phyloP scores from a whole-genome alignment of 2,329 filamentous ascomycete species.

The Microsporum ferrugineum region DNA sequence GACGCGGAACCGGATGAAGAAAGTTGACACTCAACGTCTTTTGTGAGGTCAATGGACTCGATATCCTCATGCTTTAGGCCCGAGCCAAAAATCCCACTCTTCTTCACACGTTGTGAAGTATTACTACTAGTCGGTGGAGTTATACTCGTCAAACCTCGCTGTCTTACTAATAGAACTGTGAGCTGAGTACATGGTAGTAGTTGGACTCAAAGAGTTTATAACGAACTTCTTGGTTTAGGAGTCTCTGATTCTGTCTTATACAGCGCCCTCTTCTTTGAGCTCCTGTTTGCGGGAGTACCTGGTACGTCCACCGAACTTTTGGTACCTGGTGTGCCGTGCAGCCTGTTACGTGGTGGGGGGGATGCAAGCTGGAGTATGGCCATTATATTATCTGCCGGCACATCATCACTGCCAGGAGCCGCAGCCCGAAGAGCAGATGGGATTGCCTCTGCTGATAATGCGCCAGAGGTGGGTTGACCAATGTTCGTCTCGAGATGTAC shows the following conservation, averaged over 20 bases:
- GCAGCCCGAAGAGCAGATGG: neutral
- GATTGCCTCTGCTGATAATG: neutral
- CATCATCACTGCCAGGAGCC: conserved; percentile 12
- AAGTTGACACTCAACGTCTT: conserved; percentile 19
- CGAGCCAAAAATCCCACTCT: neutral
- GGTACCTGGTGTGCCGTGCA: conserved; percentile 7
- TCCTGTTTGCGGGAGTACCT: neutral
- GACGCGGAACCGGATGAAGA: conserved; percentile 31
- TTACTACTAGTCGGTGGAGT: conserved; percentile 9
- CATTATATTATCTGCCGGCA: conserved; percentile 28
- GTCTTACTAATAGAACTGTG: neutral
- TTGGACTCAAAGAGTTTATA: neutral
- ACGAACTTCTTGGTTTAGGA: neutral
- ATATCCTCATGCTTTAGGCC: conserved; percentile 20
- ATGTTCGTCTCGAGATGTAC: neutral
- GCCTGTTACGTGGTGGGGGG: conserved; percentile 18
- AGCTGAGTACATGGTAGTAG: neutral
- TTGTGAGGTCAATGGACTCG: conserved; percentile 37
- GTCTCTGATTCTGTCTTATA: neutral
- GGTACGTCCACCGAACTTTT: neutral
- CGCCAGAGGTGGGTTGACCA: neutral
- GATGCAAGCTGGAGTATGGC: conserved; percentile 35
- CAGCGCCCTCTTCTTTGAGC: neutral
- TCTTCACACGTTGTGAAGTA: neutral
- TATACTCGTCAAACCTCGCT: neutral